These are phyloP conservation scores for Akanthomyces dipterigenus DNA, from an alignment of 2,329 filamentous ascomycete genomes.

Conservation along the genomic window DNA sequence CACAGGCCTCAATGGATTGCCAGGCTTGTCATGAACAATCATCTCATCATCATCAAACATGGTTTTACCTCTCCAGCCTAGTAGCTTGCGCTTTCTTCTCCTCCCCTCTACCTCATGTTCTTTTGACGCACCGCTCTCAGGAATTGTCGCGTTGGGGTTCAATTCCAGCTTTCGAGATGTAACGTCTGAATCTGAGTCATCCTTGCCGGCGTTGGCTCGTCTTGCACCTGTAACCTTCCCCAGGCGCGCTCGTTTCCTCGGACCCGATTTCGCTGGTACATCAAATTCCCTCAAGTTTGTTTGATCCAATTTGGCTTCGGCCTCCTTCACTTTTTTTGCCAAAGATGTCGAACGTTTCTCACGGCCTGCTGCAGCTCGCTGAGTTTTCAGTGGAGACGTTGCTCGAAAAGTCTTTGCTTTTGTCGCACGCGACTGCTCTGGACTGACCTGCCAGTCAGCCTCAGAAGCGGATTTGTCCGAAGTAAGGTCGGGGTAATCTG, in stretches of 20 bases:
- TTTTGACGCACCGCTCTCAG: slow-evolving; percentile 11
- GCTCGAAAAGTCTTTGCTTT: neutral
- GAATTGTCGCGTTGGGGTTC: neutral
- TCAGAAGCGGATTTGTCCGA: neutral
- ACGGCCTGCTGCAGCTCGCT: neutral
- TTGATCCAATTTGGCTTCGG: neutral
- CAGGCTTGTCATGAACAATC: neutral
- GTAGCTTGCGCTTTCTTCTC: slow-evolving; percentile 68
- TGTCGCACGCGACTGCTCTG: neutral
- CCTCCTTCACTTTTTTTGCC: neutral
- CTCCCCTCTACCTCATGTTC: slow-evolving; percentile 24
- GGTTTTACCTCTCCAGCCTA: slow-evolving; percentile 55
- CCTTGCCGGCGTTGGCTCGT: neutral
- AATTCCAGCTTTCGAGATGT: neutral
- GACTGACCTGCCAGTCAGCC: neutral
- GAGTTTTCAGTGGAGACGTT: neutral
- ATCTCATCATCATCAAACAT: slow-evolving; percentile 61
- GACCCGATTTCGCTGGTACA: neutral
- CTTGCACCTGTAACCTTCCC: neutral
- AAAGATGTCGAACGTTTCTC: neutral
- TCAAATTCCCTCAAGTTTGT: neutral
- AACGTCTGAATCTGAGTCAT: neutral
- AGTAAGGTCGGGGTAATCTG: slow-evolving; percentile 23
- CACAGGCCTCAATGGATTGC: neutral
- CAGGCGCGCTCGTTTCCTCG: neutral